Evolutionary conservation across 2,329 filamentous ascomycete genomes (phyloP).

Genomic region (Helotiales sp.): DNA sequence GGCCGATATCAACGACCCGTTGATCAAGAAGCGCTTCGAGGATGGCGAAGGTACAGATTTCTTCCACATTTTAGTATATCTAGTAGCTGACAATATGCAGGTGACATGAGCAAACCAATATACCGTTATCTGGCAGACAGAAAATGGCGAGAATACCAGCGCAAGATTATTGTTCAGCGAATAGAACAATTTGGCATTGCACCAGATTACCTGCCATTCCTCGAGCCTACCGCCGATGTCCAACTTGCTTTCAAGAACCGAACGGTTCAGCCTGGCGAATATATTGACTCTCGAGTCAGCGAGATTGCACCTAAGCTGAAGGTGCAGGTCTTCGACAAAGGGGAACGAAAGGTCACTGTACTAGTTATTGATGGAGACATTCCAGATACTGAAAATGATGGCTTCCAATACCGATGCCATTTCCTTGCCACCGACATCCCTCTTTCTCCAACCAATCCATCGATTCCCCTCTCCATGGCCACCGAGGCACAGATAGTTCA

Average conservation of each 20-base stretch:
- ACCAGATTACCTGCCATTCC: constrained; percentile 80
- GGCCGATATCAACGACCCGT: constrained; percentile 91
- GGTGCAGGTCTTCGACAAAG: constrained; percentile 82
- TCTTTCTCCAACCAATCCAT: constrained; percentile 60
- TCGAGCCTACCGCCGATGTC: constrained; percentile 78
- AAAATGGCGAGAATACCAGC: constrained; percentile 85
- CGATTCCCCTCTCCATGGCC: constrained; percentile 65
- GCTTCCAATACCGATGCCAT: constrained; percentile 80
- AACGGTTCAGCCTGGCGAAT: constrained; percentile 72
- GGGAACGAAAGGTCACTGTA: constrained; percentile 79
- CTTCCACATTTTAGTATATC: constrained; percentile 29
- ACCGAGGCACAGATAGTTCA: constrained; percentile 65
- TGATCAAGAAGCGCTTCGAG: constrained; percentile 92
- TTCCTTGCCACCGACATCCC: constrained; percentile 76
- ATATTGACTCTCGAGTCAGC: constrained; percentile 73
- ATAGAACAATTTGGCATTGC: constrained; percentile 84
- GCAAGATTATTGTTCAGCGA: constrained; percentile 78
- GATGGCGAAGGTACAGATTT: constrained; percentile 74
- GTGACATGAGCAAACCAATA: constrained; percentile 94
- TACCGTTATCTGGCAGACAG: constrained; percentile 86
- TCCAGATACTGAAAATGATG: constrained; percentile 72
- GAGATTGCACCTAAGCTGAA: constrained; percentile 73
- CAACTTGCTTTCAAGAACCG: constrained; percentile 75
- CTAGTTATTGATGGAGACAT: constrained; percentile 90
- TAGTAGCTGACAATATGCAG: constrained; percentile 45